Evolutionary conservation across 805 yeast species (phyloP), one percentile per base, ranked within the genome.

Genomic region (Yarrowia keelungensis): DNA sequence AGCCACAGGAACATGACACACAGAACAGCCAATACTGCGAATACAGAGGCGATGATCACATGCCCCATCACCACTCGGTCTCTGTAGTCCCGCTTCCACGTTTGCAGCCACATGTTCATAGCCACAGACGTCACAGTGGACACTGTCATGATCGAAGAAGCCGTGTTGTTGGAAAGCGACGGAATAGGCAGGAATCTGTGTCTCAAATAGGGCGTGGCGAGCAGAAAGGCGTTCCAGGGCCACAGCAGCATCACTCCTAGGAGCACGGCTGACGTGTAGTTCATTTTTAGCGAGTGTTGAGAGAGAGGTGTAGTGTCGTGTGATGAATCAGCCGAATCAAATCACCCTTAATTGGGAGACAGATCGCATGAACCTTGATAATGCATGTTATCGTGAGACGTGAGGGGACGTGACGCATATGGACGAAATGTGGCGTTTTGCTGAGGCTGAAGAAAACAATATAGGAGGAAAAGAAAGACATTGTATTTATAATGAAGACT

Each of bases 141-240:
- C 0, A 89, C 87, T 1, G 92, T 84, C 98, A 93, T 93, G 90
- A 92, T 90, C 0, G 95, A 86, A 19, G 95, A 88, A 2, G 93
- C 85, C 76, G 90, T 92, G 1, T 89, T 84, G 2, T 84, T 78
- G 47, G 80, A 78, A 22, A 79, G 78, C 12, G 61, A 51, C 12
- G 73, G 74, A 56, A 72, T 68, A n/a, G 76, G 80, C 19, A 77
- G 78, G 71, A 94, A 86, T 72, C 92, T 76, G 71, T 85, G 83
- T 69, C 84, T 82, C 74, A 92, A 91, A 78, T 91, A 92, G 9
- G 89, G 89, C 0, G 97, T 85, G 0, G 97, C 97, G 0, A 96
- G 87, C 10, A 95, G 79, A 71, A 93, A 89, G 73, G 95, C 87
- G 81, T 94, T 95, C 97, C 98, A 94, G 0, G 98, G 98, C 98